Base-by-base conservation (phyloP, 805 yeast species). In the Blastobotrys americana region DNA sequence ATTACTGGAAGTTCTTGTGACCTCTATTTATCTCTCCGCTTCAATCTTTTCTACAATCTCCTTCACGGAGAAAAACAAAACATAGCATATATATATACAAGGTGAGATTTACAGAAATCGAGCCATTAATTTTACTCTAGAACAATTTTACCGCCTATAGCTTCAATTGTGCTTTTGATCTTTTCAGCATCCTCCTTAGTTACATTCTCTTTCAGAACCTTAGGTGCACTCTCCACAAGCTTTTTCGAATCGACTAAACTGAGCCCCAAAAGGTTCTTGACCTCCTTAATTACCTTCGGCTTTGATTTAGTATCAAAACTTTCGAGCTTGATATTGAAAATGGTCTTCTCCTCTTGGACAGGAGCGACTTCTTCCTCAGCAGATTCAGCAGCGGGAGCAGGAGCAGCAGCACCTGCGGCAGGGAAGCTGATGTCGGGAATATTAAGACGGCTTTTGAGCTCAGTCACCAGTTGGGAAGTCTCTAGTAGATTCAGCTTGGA, bases 151-250 rank as follows among this genome's bases (percentile, higher is more conserved):
- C 95, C 98, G 66, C 98, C 98, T 58, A 90, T 76, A 43, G 79
- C 93, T 72, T 93, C 98, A 63, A 93, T 76, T 51, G 95, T 80
- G 49, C 84, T 74, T 74, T 93, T 90, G 65, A 93, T 83, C 77
- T 89, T 88, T 60, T 90, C 97, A 55, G 97, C 97, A 59, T 93
- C 99, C 64, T 86, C 99, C 76, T 93, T 93, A 51, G 95, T 82
- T 50, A 93, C 88, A 58, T 88, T 87, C 59, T 93, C 99, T 73
- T 93, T 93, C 67, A 93, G 74, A 38, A 84, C 73, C 76, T 93
- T 93, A 57, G 99, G 99, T 50, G 99, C 97, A 59, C 87, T 70
- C 73, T 93, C 99, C 47, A 93, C 99, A 55, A 93, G 85, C 72
- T 93, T 93, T 80, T 93, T 93, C 51, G 97, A 85, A 65, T 93